phyloP scores from a whole-genome alignment of 2,329 filamentous ascomycete genomes.

The Cladosporium sp. region DNA sequence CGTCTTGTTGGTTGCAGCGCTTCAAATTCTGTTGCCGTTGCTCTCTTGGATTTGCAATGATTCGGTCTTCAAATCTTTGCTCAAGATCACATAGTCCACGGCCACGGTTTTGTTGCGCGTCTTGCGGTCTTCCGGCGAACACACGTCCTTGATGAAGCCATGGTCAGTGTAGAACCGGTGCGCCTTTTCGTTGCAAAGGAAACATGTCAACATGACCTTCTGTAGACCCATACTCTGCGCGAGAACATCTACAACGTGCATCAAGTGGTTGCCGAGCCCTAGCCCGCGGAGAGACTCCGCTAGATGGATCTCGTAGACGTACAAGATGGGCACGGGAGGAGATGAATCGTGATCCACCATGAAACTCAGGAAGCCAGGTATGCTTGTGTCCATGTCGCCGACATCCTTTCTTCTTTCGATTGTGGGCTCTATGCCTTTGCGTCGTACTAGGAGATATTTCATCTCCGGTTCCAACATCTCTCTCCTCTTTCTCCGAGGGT shows the following conservation, averaged over 20 bases:
- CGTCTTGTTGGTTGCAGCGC: too few species aligned
- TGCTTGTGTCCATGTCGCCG: conserved; percentile 4
- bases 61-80: conserved; percentile 32
- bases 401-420: background rate
- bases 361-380: conserved; percentile 53
- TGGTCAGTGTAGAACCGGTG: conserved; percentile 58
- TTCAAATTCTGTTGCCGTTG: too few species aligned
- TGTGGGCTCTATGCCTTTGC: background rate
- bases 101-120: conserved; percentile 48
- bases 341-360: conserved; percentile 66
- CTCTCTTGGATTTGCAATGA: too few species aligned
- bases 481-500: conserved; percentile 53
- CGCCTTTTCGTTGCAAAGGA: conserved; percentile 56
- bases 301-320: conserved; percentile 77
- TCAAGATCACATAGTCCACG: conserved; percentile 51
- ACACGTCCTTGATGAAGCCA: conserved; percentile 53
- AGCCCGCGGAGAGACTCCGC: conserved; percentile 52
- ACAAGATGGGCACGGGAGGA: conserved; percentile 61
- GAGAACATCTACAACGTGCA: conserved; percentile 52
- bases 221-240: conserved; percentile 53
- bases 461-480: conserved; percentile 68
- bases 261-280: conserved; percentile 59
- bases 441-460: conserved; percentile 62
- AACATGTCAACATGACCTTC: conserved; percentile 74
- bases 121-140: conserved; percentile 47